These are phyloP conservation scores for Pezicula carpinea DNA, from an alignment of 2,329 filamentous ascomycete genomes.

Conservation along the genomic window DNA sequence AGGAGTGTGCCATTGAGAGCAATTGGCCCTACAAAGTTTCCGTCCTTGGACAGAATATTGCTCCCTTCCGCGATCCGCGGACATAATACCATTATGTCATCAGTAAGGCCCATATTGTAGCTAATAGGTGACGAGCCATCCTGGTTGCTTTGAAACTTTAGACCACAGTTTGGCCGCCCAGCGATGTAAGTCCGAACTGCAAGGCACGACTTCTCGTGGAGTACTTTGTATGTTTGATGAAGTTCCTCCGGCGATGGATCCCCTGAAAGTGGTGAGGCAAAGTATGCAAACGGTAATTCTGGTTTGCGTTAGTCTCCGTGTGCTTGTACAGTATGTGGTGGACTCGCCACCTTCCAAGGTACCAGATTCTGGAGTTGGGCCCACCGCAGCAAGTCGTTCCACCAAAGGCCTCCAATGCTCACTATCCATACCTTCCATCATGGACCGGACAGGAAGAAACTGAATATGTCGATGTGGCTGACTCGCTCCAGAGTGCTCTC, in stretches of 20 bases:
- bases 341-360: background rate
- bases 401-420: conserved; percentile 46
- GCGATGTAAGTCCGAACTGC: conserved; percentile 2
- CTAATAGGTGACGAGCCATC: conserved; percentile 42
- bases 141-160: background rate
- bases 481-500: conserved; percentile 62
- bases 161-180: background rate
- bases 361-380: conserved; percentile 13
- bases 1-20: conserved; percentile 59
- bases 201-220: conserved; percentile 20
- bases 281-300: conserved; percentile 27
- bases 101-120: conserved; percentile 60
- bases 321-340: background rate
- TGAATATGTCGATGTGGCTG: conserved; percentile 71
- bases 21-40: conserved; percentile 21
- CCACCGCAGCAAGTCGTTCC: conserved; percentile 28
- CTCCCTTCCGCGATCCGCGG: conserved; percentile 50
- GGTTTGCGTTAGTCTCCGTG: background rate
- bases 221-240: conserved; percentile 18
- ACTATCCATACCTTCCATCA: conserved; percentile 45
- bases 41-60: conserved; percentile 13
- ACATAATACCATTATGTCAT: conserved; percentile 45
- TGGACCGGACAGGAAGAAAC: conserved; percentile 60
- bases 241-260: conserved; percentile 14
- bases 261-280: conserved; percentile 17